Evolutionary conservation across 2,329 filamentous ascomycete genomes (phyloP).

Genomic region (Monilinia polystroma): DNA sequence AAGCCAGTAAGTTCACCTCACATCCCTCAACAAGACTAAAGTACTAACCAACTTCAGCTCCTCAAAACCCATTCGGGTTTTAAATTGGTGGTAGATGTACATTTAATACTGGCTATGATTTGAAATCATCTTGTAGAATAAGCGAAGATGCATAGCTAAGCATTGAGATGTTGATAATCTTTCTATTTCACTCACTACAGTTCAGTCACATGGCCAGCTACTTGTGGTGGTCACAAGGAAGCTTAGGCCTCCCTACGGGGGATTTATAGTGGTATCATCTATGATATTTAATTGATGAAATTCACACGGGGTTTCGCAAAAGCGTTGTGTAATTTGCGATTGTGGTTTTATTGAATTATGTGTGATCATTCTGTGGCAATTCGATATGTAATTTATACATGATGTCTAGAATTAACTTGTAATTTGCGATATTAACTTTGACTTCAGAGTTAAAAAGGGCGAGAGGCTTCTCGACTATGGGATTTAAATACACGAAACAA

Average conservation of each 20-base stretch:
- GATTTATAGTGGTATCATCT: constrained; percentile 15
- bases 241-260: constrained; percentile 11
- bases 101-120: constrained; percentile 30
- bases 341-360: background rate
- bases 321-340: background rate
- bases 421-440: background rate
- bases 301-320: background rate
- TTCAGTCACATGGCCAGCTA: constrained; percentile 11
- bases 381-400: background rate
- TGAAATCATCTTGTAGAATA: constrained; percentile 36
- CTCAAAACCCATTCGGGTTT: constrained; percentile 70
- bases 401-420: background rate
- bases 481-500: background rate
- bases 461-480: background rate
- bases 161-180: constrained; percentile 35
- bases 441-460: background rate
- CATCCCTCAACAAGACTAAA: constrained; percentile 11
- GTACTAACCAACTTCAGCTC: constrained; percentile 48
- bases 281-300: constrained; percentile 23
- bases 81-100: constrained; percentile 42
- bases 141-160: constrained; percentile 32
- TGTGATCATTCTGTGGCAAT: background rate
- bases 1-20: constrained; percentile 75
- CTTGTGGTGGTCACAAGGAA: constrained; percentile 3
- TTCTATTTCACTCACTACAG: constrained; percentile 13